Evolutionary conservation across 257 asterid species (phyloP).

Genomic region (Forsythia viridissima): DNA sequence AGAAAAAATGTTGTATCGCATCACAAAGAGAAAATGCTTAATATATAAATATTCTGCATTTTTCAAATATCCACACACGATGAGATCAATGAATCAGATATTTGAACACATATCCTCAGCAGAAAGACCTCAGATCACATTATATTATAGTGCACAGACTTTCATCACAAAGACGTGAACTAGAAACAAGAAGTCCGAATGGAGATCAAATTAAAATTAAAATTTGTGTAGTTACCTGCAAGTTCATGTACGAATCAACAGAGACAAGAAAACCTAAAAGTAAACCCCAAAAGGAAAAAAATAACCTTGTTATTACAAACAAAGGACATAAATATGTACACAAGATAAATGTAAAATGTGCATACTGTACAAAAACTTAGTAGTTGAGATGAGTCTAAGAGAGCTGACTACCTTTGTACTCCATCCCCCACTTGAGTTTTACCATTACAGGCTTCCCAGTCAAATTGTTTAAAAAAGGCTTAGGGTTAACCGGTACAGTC

Average conservation of each 20-base stretch:
- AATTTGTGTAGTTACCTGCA: slow-evolving; percentile 62
- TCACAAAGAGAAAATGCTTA: neutral
- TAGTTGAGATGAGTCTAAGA: neutral
- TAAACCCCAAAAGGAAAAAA: neutral
- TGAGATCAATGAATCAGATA: neutral
- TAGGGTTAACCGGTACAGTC: slow-evolving; percentile 98
- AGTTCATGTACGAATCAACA: slow-evolving; percentile 96
- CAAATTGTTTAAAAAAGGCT: slow-evolving; percentile 96
- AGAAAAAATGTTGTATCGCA: neutral
- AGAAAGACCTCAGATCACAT: neutral
- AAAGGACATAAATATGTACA: neutral
- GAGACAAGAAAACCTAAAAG: slow-evolving; percentile 84
- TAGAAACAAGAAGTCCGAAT: neutral
- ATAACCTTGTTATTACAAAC: neutral
- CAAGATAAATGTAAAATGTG: neutral
- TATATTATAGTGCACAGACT: neutral
- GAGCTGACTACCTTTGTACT: slow-evolving; percentile 70
- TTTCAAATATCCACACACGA: neutral
- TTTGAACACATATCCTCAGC: neutral
- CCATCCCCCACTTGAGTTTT: slow-evolving; percentile 99
- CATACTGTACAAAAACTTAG: neutral
- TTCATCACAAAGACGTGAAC: neutral
- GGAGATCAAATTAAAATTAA: neutral
- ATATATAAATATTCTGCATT: neutral
- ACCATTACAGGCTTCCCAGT: slow-evolving; percentile 96